A percentile compares a stretch with the other conserved stretches of the same genome.
These are phyloP conservation scores for Crithidia brevicula DNA, from an alignment of 208 protist species.

Conservation along the genomic window DNA sequence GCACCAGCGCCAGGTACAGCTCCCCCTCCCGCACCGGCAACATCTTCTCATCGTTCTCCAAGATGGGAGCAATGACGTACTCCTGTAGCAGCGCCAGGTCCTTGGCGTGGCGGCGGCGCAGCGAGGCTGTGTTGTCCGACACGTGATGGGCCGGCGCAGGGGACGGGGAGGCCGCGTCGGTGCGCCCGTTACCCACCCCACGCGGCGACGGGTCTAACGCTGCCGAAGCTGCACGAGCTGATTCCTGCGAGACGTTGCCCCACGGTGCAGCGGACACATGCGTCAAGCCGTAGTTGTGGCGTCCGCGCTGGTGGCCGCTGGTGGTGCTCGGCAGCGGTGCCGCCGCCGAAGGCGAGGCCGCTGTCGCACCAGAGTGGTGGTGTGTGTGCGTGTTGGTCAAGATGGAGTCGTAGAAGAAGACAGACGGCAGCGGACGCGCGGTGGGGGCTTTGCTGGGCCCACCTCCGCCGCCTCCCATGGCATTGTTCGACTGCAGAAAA, in stretches of 20 bases:
- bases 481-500: constrained; percentile 3
- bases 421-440: constrained; percentile 32
- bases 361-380: background rate
- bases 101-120: constrained; percentile 34
- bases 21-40: constrained; percentile 69
- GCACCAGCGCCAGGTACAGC: constrained; percentile 61
- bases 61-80: constrained; percentile 60
- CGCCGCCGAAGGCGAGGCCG: background rate
- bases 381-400: constrained; percentile 10
- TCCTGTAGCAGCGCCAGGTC: constrained; percentile 68
- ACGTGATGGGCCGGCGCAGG: constrained; percentile 10
- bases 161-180: constrained; percentile 17
- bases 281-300: background rate
- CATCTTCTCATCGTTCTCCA: constrained; percentile 58
- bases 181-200: background rate
- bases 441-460: background rate
- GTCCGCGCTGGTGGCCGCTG: background rate
- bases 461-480: background rate
- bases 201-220: background rate
- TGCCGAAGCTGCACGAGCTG: background rate
- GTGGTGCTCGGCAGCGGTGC: background rate
- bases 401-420: constrained; percentile 61
- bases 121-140: constrained; percentile 37
- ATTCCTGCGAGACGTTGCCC: constrained; percentile 6
- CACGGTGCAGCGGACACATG: constrained; percentile 3